These are phyloP conservation scores for Alternaria triticina DNA, from an alignment of 2,329 filamentous ascomycete species.

Conservation along the genomic window DNA sequence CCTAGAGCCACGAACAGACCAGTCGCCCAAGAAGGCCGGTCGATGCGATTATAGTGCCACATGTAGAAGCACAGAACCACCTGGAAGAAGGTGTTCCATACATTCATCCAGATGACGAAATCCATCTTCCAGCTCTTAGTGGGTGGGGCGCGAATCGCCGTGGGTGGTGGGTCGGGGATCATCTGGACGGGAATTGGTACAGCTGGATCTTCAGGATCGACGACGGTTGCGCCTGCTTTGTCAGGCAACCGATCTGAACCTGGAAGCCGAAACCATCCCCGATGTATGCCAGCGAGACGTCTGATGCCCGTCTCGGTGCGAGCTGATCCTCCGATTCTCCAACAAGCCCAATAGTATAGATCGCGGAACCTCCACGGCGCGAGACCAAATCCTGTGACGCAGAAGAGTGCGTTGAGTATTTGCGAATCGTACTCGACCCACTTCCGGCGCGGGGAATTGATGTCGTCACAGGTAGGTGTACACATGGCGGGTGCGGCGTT, in stretches of 20 bases:
- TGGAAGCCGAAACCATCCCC: slow-evolving; percentile 75
- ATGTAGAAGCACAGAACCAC: slow-evolving; percentile 76
- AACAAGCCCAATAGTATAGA: slow-evolving; percentile 74
- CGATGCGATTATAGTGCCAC: slow-evolving; percentile 78
- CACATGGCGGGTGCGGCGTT: slow-evolving; percentile 79
- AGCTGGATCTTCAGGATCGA: slow-evolving; percentile 50
- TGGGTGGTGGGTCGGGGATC: slow-evolving; percentile 72
- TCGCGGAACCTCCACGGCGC: slow-evolving; percentile 86
- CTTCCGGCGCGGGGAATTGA: slow-evolving; percentile 75
- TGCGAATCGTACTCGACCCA: slow-evolving; percentile 90
- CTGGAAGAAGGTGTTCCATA: slow-evolving; percentile 81
- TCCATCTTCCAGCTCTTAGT: slow-evolving; percentile 79
- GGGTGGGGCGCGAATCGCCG: slow-evolving; percentile 70
- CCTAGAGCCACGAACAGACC: slow-evolving; percentile 79
- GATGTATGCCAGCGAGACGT: slow-evolving; percentile 75
- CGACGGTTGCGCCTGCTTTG: slow-evolving; percentile 26
- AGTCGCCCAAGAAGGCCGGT: slow-evolving; percentile 79
- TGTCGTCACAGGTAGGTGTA: slow-evolving; percentile 70
- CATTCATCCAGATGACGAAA: slow-evolving; percentile 78
- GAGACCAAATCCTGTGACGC: slow-evolving; percentile 83
- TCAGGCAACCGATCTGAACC: slow-evolving; percentile 65
- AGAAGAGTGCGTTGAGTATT: slow-evolving; percentile 83
- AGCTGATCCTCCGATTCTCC: slow-evolving; percentile 59
- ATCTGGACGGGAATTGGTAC: slow-evolving; percentile 70
- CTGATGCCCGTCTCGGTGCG: slow-evolving; percentile 61